Percentiles rank a stretch among this genome's conserved stretches.
These are phyloP conservation scores for Calonectria naviculata DNA, from an alignment of 2,329 filamentous ascomycete species.

Conservation along the genomic window DNA sequence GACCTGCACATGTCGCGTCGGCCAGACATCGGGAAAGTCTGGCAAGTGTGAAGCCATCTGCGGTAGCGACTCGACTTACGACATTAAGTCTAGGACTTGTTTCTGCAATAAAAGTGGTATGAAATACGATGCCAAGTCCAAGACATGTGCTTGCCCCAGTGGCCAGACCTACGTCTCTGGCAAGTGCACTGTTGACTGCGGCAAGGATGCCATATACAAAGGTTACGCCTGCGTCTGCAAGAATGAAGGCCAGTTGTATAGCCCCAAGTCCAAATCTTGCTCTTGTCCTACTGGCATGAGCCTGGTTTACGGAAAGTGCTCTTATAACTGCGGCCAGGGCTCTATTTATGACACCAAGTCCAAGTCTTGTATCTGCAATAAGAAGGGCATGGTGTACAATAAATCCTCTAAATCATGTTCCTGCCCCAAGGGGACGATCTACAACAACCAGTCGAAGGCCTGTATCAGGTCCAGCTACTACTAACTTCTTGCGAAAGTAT, in stretches of 20 bases:
- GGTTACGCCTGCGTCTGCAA: too few relatives aligned
- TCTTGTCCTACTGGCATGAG: background rate
- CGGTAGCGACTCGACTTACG: background rate
- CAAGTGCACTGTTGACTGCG: too few relatives aligned
- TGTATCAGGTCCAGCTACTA: too few relatives aligned
- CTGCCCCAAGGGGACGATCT: background rate
- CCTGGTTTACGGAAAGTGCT: background rate
- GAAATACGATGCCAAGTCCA: background rate
- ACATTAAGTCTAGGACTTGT: background rate
- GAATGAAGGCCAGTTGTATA: too few relatives aligned
- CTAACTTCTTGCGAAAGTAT: too few relatives aligned
- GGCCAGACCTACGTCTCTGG: background rate
- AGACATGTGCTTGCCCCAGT: background rate
- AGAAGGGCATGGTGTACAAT: background rate
- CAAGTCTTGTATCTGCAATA: background rate
- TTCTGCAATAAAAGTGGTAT: background rate
- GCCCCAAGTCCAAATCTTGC: background rate
- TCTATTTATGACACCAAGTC: background rate
- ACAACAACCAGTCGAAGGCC: too few relatives aligned
- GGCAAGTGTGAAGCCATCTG: constrained; percentile 18
- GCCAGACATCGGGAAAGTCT: constrained; percentile 20
- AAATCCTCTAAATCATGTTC: too few relatives aligned
- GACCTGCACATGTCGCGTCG: constrained; percentile 23
- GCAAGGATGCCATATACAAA: too few relatives aligned
- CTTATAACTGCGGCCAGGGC: background rate